These are phyloP conservation scores for Apophysomyces trapeziformis DNA, from an alignment of 371 early-diverging fungal genomes.

Conservation along the genomic window DNA sequence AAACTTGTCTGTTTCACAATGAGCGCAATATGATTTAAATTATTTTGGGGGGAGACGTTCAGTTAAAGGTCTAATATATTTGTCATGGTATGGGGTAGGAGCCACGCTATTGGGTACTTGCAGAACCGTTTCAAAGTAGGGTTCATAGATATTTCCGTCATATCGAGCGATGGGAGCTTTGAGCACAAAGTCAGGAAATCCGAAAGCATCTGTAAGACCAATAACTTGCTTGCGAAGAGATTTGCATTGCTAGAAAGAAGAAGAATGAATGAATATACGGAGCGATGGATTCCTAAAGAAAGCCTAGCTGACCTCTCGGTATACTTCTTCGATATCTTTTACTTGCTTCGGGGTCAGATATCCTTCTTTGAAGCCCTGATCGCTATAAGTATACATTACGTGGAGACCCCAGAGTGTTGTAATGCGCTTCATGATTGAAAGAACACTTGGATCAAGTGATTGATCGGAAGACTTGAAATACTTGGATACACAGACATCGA, in stretches of 20 bases:
- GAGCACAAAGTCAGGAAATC: conserved; percentile 67
- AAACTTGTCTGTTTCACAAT: too few relatives aligned
- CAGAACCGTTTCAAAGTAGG: conserved; percentile 31
- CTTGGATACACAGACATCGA: conserved; percentile 31
- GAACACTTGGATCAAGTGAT: conserved; percentile 22
- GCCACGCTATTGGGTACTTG: conserved; percentile 32
- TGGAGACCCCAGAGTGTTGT: conserved; percentile 47
- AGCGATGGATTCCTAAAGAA: neutral
- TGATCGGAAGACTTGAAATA: conserved; percentile 33
- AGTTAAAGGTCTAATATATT: conserved; percentile 34
- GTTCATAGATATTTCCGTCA: conserved; percentile 66
- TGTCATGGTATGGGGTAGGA: conserved; percentile 29
- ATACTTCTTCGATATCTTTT: conserved; percentile 46
- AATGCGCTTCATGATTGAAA: conserved; percentile 38
- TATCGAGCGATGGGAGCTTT: conserved; percentile 70
- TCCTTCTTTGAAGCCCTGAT: conserved; percentile 58
- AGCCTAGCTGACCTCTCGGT: conserved; percentile 36
- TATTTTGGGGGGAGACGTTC: conserved; percentile 21
- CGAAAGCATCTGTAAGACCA: conserved; percentile 66
- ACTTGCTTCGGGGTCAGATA: conserved; percentile 54
- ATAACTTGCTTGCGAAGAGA: conserved; percentile 62
- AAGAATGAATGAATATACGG: neutral
- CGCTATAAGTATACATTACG: conserved; percentile 45
- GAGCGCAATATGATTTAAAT: neutral
- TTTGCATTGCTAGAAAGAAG: conserved; percentile 39